Percentiles rank a stretch among this genome's conserved stretches.
These are phyloP conservation scores for Hanseniaspora vineae DNA, from an alignment of 805 yeast species.

Conservation along the genomic window DNA sequence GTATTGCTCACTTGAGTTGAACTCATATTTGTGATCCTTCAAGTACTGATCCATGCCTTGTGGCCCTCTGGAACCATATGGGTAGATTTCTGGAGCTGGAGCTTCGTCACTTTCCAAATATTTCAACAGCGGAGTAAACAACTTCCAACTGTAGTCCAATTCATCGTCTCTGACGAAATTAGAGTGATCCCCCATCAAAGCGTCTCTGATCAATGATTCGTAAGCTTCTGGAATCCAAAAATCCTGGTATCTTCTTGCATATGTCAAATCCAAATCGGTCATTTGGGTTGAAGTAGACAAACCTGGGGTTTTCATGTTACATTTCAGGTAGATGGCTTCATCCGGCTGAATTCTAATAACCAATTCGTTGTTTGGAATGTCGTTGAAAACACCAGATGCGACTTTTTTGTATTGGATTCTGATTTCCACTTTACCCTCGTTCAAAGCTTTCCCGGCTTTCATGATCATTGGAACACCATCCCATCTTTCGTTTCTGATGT, in stretches of 20 bases:
- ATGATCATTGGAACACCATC: slow-evolving; percentile 92
- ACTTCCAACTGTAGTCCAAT: slow-evolving; percentile 81
- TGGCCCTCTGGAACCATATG: slow-evolving; percentile 93
- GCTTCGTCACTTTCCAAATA: slow-evolving; percentile 60
- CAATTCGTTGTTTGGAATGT: slow-evolving; percentile 81
- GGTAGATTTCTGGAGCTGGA: slow-evolving; percentile 54
- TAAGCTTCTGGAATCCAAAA: slow-evolving; percentile 97
- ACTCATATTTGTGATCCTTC: slow-evolving; percentile 58
- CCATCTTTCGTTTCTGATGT: slow-evolving; percentile 91
- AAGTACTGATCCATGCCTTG: slow-evolving; percentile 46
- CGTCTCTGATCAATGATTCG: slow-evolving; percentile 88
- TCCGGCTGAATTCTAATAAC: slow-evolving; percentile 91
- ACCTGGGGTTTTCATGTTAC: slow-evolving; percentile 92
- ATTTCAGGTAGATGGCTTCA: slow-evolving; percentile 86
- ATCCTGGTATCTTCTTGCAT: slow-evolving; percentile 66
- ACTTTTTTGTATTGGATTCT: slow-evolving; percentile 85
- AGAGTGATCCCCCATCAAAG: slow-evolving; percentile 84
- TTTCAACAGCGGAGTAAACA: slow-evolving; percentile 84
- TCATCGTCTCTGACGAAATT: slow-evolving; percentile 98
- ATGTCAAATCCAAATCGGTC: slow-evolving; percentile 85
- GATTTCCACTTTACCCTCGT: slow-evolving; percentile 89
- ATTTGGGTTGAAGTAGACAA: slow-evolving; percentile 67
- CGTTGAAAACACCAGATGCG: slow-evolving; percentile 67
- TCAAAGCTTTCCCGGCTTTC: slow-evolving; percentile 96
- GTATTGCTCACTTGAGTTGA: slow-evolving; percentile 50